phyloP scores from a whole-genome alignment of 306 rosid species.

The Cucumis cinereus region DNA sequence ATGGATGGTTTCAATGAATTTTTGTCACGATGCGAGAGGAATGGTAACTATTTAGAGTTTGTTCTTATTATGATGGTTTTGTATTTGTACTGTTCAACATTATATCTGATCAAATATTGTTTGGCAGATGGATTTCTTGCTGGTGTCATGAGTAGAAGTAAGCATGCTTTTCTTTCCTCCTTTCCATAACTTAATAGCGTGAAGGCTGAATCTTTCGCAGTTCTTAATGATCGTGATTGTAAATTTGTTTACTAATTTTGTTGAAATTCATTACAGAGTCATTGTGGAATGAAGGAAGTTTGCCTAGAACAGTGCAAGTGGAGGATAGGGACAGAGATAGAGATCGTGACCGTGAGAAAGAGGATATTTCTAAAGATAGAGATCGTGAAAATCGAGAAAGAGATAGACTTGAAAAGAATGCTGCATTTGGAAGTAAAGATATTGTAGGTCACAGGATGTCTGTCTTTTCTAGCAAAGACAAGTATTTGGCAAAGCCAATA shows the following conservation, averaged over 20 bases:
- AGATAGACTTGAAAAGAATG: constrained; percentile 43
- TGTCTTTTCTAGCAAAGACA: constrained; percentile 74
- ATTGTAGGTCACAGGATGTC: constrained; percentile 55
- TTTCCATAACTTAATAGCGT: background rate
- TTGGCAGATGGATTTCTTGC: constrained; percentile 91
- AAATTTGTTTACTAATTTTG: background rate
- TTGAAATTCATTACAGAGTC: constrained; percentile 42
- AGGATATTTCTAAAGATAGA: constrained; percentile 68
- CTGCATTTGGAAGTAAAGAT: constrained; percentile 48
- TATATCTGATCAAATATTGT: constrained; percentile 35
- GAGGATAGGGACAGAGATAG: constrained; percentile 68
- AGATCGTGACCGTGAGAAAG: constrained; percentile 43
- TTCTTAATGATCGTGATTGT: constrained; percentile 2
- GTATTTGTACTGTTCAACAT: background rate
- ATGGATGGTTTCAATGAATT: constrained; percentile 87
- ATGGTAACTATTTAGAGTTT: constrained; percentile 45
- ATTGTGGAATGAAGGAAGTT: constrained; percentile 68
- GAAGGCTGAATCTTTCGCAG: background rate
- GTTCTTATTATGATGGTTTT: constrained; percentile 13
- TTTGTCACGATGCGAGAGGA: constrained; percentile 79
- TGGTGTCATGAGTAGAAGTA: constrained; percentile 96
- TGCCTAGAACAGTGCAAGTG: constrained; percentile 46
- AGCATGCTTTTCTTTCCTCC: constrained; percentile 28
- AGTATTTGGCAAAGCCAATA: constrained; percentile 80
- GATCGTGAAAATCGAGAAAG: constrained; percentile 66